These are phyloP conservation scores for Xerocomellus dryophilus DNA, from an alignment of 768 basidiomycete species.

Conservation along the genomic window DNA sequence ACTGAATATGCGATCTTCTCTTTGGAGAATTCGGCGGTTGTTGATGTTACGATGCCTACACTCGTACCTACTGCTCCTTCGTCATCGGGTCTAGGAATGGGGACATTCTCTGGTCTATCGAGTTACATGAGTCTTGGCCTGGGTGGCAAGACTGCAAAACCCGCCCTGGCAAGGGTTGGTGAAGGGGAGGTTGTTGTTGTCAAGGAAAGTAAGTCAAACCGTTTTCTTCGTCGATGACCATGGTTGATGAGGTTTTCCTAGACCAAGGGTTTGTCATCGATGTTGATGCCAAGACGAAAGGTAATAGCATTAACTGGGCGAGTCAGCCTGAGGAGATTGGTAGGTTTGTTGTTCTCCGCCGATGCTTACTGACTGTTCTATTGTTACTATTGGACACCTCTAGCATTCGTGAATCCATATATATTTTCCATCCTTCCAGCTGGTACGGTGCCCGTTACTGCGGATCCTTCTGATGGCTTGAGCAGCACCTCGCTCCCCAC, in stretches of 20 bases:
- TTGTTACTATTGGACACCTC: constrained; percentile 48
- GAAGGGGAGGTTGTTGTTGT: constrained; percentile 67
- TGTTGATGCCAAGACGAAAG: constrained; percentile 52
- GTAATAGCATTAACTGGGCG: constrained; percentile 63
- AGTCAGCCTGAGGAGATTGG: constrained; percentile 81
- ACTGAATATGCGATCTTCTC: constrained; percentile 66
- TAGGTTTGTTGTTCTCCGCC: constrained; percentile 25
- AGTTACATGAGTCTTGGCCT: constrained; percentile 85
- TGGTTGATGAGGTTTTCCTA: constrained; percentile 27
- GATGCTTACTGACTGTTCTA: constrained; percentile 57
- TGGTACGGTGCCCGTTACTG: constrained; percentile 47
- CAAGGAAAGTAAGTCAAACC: constrained; percentile 67
- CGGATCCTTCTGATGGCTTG: constrained; percentile 19
- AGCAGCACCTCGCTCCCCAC: constrained; percentile 14
- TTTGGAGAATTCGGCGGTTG: constrained; percentile 52
- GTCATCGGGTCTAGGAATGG: constrained; percentile 44
- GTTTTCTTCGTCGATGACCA: neutral
- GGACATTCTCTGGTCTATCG: constrained; percentile 70
- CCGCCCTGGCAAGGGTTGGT: constrained; percentile 51
- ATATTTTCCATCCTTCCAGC: constrained; percentile 72
- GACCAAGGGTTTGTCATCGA: constrained; percentile 70
- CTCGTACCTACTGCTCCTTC: constrained; percentile 34
- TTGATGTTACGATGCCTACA: constrained; percentile 51
- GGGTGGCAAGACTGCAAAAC: constrained; percentile 64
- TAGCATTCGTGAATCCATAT: constrained; percentile 76